Evolutionary conservation across 2,329 filamentous ascomycete genomes (phyloP).

Genomic region (Fusarium liriodendri): DNA sequence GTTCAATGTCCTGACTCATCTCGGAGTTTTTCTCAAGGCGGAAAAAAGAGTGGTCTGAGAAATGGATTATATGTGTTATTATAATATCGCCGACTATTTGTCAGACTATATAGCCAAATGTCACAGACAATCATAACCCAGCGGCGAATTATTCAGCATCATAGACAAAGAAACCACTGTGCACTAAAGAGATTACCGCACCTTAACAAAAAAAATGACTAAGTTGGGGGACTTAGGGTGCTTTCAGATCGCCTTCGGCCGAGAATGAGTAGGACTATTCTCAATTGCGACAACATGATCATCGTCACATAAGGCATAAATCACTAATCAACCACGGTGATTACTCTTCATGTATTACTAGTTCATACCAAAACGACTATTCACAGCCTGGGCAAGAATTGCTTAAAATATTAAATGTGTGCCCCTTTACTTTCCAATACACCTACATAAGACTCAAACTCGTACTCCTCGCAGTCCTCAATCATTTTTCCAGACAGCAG

Average conservation of each 20-base stretch:
- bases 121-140: not conserved
- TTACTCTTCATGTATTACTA: not conserved
- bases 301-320: no score
- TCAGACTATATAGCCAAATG: not conserved
- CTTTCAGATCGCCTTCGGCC: no score
- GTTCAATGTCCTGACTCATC: not conserved
- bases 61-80: not conserved
- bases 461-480: not conserved
- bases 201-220: no score
- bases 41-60: not conserved
- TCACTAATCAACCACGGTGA: no score
- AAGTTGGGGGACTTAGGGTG: no score
- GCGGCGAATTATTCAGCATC: not conserved
- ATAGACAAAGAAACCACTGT: rapidly evolving
- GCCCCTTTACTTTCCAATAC: not conserved
- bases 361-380: not conserved
- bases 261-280: no score
- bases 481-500: not conserved
- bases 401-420: not conserved
- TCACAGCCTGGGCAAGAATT: not conserved
- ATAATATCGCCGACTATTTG: not conserved
- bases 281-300: no score
- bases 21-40: not conserved
- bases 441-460: not conserved
- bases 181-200: no score